Percentiles rank a stretch among this genome's conserved stretches.
These are phyloP conservation scores for Pseudogymnoascus sp. DNA, from an alignment of 2,329 filamentous ascomycete species.

Conservation along the genomic window DNA sequence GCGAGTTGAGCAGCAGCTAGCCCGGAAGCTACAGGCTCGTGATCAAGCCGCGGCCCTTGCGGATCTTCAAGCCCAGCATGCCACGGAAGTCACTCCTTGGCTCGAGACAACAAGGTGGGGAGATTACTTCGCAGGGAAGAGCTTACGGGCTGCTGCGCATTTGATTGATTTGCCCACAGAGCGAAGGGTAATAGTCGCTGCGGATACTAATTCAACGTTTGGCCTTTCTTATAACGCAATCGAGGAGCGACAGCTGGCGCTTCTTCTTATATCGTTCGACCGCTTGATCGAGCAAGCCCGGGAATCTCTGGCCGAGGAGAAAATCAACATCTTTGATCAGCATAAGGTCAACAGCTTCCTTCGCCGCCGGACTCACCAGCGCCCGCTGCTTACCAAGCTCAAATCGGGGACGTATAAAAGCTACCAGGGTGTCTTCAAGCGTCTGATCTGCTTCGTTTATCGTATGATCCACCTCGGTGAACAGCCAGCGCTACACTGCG, in stretches of 20 bases:
- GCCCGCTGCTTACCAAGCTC: constrained; percentile 10
- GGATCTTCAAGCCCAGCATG: no score
- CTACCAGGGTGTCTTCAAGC: constrained; percentile 14
- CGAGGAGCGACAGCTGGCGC: constrained; percentile 5
- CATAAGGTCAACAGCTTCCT: constrained; percentile 13
- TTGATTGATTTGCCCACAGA: background rate
- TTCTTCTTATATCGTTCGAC: constrained; percentile 12
- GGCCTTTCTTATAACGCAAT: background rate
- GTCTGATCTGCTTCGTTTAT: constrained; percentile 13
- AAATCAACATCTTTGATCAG: constrained; percentile 14
- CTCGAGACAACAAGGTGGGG: constrained; percentile 9
- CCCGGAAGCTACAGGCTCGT: background rate
- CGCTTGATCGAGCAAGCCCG: constrained; percentile 11
- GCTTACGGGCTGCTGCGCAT: background rate
- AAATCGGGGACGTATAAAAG: constrained; percentile 10
- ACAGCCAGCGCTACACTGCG: background rate
- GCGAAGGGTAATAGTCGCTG: background rate
- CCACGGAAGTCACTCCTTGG: background rate
- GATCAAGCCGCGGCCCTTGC: background rate
- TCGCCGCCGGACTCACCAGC: background rate
- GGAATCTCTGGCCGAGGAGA: constrained; percentile 6
- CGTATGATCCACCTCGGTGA: constrained; percentile 1
- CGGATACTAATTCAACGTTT: no score
- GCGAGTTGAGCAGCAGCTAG: no score
- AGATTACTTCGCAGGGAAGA: constrained; percentile 4